Base-by-base conservation (phyloP, 148 eudicot species). In the Pharnaceum exiguum region DNA sequence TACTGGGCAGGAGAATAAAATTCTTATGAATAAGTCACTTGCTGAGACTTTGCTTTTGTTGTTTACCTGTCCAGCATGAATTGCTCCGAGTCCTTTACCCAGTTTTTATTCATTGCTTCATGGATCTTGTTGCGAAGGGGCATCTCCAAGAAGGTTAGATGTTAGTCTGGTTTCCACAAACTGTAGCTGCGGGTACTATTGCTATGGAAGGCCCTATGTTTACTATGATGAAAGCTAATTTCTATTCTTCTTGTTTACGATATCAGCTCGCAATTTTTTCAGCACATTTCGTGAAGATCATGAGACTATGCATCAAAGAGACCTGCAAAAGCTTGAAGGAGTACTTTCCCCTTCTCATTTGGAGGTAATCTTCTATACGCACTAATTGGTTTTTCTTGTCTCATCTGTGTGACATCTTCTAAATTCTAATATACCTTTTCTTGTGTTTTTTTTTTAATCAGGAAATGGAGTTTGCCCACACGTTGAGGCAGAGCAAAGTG, bases 401-500 rank as follows among this genome's bases (percentile, higher is more conserved):
- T 8, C 6, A 10, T 55, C 5, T 45, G 23, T 28, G 11, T 26
- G 32, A 19, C 39, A 24, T 27, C 23, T 24, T 59, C 19, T 3
- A 26, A 5, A 15, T 10, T 1, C 17, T 26, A 21, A 24, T 23
- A 25, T 15, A 35, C 60, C 16, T 31, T 15, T 23, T 10, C 32
- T 10, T 48, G 2, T 43, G 19, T 23, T 48, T 30, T 15, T 17
- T 24, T 15, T 15, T 35, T 63, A 32, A 75, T 54, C 63, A 91
- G 96, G 99, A 93, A 73, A 93, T 93, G 99, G 99, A 93, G 72
- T 93, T 88, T 76, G 99, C 99, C 19, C 99, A 93, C 76, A 75
- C 96, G 49, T 64, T 88, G 60, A 85, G 96, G 86, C 90, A 79
- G 73, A 85, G 86, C 82, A 93, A 93, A 85, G 96, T 82, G 25